Evolutionary conservation across 495 filamentous ascomycete species (phyloP), one percentile per base, ranked within the genome.

Genomic region (Trichocladium antarcticum): DNA sequence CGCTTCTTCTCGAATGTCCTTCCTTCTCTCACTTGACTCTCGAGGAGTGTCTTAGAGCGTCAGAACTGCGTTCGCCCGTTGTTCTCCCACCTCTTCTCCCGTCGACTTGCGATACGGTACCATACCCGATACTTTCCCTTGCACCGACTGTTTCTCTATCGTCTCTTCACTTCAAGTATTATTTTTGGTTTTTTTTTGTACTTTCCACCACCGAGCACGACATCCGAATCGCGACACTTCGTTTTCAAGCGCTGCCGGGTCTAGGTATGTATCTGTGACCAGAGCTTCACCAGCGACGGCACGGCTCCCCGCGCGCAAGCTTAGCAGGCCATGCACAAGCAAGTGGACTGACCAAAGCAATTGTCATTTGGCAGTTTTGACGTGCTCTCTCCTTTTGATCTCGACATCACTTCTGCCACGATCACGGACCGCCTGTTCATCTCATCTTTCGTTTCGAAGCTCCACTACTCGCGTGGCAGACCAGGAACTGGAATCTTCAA

Each of bases 31-130:
- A 3, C 31, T 32, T 32, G 31, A 14, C 31, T 14, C 31, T 32
- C 10, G 31, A 32, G 5, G 12, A 32, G 31, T 10, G 12, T 10
- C 27, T 5, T 2, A 14, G 31, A 2, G 31, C 9, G 5, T 2
- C 31, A 2, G 12, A 32, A 32, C 38, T 19, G 47, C 16, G 17
- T 42, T 37, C 37, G 12, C 20, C 15, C 47, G 27, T 35, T 52
- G 27, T 45, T 45, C 37, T 22, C n/a, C n/a, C n/a, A n/a, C n/a
- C 21, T 37, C 47, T 48, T 36, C 31, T 47, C 14, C 36, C 16
- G 12, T 17, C 21, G 16, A 39, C 37, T 17, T 46, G 17, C 39
- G 19, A 42, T 27, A 22, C 39, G 19, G 37, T 16, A 46, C 6
- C 29, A 46, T 16, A 46, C 6, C 29, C 32, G 14, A 11, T 37